Conservation (phyloP, 345 rosid species). For the Dipteronia dyeriana region DNA sequence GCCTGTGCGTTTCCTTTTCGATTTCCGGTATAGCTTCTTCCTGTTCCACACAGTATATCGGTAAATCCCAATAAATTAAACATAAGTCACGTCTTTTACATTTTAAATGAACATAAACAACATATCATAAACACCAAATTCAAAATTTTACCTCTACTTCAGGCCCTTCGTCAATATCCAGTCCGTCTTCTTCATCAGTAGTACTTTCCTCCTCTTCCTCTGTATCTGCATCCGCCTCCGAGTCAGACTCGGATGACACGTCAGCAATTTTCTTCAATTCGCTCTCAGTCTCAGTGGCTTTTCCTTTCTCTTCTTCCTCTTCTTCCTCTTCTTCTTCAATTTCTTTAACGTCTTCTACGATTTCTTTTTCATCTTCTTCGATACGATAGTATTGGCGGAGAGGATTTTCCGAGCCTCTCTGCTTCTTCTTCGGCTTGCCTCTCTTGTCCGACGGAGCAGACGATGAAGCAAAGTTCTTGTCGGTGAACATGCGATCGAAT, state of each 20-base stretch:
- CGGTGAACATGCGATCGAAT: constrained; percentile 56
- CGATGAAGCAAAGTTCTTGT: constrained; percentile 55
- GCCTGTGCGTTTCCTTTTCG: constrained; percentile 74
- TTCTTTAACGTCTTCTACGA: constrained; percentile 13
- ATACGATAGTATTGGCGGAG: constrained; percentile 70
- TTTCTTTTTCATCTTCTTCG: constrained; percentile 32
- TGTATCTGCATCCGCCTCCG: constrained; percentile 33
- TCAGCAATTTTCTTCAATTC: constrained; percentile 18
- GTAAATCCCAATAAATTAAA: not conserved
- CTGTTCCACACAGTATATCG: constrained; percentile 37
- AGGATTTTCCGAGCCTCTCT: constrained; percentile 26
- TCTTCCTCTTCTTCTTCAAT: constrained; percentile 23
- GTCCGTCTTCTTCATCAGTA: constrained; percentile 62
- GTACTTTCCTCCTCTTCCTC: constrained; percentile 53
- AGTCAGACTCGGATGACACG: constrained; percentile 9
- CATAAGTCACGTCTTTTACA: not conserved
- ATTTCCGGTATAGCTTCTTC: constrained; percentile 61
- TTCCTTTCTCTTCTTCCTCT: constrained; percentile 31
- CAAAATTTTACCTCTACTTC: constrained; percentile 40
- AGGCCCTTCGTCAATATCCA: constrained; percentile 46
- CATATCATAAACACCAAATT: not conserved
- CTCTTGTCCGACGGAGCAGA: constrained; percentile 74
- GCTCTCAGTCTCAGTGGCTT: constrained; percentile 19
- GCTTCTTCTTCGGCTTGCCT: constrained; percentile 65
- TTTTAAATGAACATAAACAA: not conserved